Conservation (phyloP, 2,329 filamentous ascomycete genomes). For the Fusarium annulatum region DNA sequence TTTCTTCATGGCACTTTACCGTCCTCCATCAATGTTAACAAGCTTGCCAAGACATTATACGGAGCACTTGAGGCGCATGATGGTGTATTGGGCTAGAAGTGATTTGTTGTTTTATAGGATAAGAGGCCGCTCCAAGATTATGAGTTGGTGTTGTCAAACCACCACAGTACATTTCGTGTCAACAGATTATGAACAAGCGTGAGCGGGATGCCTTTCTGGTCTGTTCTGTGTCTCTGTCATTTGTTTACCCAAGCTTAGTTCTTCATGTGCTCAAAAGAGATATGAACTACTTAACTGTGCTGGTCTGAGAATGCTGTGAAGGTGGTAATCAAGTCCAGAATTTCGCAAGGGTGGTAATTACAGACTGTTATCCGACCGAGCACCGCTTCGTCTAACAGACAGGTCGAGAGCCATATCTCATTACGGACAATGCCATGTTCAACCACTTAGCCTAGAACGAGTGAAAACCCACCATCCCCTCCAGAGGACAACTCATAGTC, state of each 20-base stretch:
- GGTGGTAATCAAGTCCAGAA: not conserved
- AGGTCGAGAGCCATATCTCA: not conserved
- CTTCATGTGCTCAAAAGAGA: not conserved
- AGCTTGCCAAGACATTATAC: conserved; percentile 34
- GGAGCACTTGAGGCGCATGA: conserved; percentile 36
- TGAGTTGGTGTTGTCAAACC: conserved; percentile 22
- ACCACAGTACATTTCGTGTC: not conserved
- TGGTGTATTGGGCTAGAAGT: conserved; percentile 22
- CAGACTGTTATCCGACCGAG: not conserved
- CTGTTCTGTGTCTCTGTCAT: not conserved
- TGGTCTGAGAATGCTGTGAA: not conserved
- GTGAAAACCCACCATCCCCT: too few species aligned
- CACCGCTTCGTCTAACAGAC: not conserved
- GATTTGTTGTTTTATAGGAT: conserved; percentile 24
- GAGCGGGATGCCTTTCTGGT: not conserved
- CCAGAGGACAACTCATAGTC: not conserved
- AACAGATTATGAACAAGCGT: not conserved
- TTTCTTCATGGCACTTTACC: conserved; percentile 40
- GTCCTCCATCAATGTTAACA: conserved; percentile 43
- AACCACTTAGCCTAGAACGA: not conserved
- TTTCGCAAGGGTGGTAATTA: not conserved
- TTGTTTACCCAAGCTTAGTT: too few species aligned
- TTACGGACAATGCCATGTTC: too few species aligned
- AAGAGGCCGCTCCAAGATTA: conserved; percentile 20
- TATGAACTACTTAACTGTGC: not conserved